Percentiles rank a stretch among this genome's conserved stretches.
Conservation (phyloP, 345 rosid genomes). For the Melastoma malabathricum region DNA sequence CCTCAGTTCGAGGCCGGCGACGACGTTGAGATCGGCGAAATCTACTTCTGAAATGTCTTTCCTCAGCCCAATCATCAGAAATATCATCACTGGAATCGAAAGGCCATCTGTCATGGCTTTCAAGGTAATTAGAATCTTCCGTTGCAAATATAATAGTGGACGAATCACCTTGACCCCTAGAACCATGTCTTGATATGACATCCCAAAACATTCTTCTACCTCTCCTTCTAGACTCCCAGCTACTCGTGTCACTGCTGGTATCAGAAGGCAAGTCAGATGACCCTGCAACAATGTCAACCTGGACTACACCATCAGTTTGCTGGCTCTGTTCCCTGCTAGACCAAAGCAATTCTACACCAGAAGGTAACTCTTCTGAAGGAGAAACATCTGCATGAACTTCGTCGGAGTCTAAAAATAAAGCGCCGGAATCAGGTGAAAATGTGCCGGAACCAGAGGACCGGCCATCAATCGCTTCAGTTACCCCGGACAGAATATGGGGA, state of each 20-base stretch:
- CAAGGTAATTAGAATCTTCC: conserved; percentile 24
- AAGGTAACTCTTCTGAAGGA: conserved; percentile 21
- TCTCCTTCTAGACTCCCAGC: conserved; percentile 33
- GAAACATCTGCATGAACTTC: conserved; percentile 18
- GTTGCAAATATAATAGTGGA: conserved; percentile 30
- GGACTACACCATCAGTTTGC: conserved; percentile 30
- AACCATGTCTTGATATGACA: conserved; percentile 41
- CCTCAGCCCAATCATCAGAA: conserved; percentile 23
- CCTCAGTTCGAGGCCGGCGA: conserved; percentile 52
- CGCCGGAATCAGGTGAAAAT: neutral
- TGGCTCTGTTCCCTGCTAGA: conserved; percentile 27
- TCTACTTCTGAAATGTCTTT: conserved; percentile 32
- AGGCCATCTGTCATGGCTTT: conserved; percentile 42
- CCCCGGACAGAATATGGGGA: conserved; percentile 12
- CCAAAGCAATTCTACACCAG: conserved; percentile 36
- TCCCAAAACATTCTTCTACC: conserved; percentile 45
- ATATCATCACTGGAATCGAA: conserved; percentile 32
- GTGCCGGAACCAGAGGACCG: conserved; percentile 3
- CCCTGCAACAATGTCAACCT: conserved; percentile 41
- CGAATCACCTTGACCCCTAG: conserved; percentile 28
- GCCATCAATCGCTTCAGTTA: conserved; percentile 21
- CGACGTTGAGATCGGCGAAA: conserved; percentile 34
- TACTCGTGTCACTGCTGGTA: conserved; percentile 22
- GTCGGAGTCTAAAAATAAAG: conserved; percentile 9
- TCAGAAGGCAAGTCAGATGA: conserved; percentile 34